These are phyloP conservation scores for Alloteropsis semialata DNA, from an alignment of 176 grass and related monocot genomes.

Conservation along the genomic window DNA sequence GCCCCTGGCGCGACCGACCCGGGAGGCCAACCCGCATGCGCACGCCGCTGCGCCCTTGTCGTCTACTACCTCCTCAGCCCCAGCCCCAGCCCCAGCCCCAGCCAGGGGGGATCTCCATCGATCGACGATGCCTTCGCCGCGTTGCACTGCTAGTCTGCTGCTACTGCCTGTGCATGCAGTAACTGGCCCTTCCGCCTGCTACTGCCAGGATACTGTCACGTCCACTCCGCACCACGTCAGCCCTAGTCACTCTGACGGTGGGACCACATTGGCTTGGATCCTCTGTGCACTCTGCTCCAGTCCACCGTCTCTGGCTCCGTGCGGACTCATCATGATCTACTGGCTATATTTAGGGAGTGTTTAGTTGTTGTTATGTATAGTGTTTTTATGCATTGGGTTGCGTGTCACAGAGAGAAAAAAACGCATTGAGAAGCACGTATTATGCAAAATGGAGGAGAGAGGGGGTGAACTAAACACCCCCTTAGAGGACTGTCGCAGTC, in stretches of 20 bases:
- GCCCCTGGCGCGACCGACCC: constrained; percentile 35
- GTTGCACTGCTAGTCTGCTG: background rate
- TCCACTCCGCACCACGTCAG: constrained; percentile 31
- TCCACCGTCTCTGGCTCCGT: background rate
- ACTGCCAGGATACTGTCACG: constrained; percentile 26
- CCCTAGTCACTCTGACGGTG: constrained; percentile 20
- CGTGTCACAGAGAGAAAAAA: too few relatives aligned
- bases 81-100: too few relatives aligned
- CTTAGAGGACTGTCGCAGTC: too few relatives aligned
- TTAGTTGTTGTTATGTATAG: too few relatives aligned
- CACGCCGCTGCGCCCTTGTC: constrained; percentile 18
- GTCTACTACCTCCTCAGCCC: too few relatives aligned
- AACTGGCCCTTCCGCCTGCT: constrained; percentile 35
- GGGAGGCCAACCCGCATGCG: constrained; percentile 35
- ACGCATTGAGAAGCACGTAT: too few relatives aligned
- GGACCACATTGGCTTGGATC: background rate
- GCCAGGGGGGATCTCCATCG: background rate
- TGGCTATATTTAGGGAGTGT: too few relatives aligned
- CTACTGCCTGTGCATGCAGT: background rate
- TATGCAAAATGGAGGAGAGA: too few relatives aligned
- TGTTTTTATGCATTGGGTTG: too few relatives aligned
- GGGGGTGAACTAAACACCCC: too few relatives aligned
- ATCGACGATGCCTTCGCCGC: constrained; percentile 12
- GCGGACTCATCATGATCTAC: too few relatives aligned
- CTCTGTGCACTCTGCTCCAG: background rate